These are phyloP conservation scores for Magnolia changhungtana DNA, from an alignment of 164 flowering plant species.

Conservation along the genomic window DNA sequence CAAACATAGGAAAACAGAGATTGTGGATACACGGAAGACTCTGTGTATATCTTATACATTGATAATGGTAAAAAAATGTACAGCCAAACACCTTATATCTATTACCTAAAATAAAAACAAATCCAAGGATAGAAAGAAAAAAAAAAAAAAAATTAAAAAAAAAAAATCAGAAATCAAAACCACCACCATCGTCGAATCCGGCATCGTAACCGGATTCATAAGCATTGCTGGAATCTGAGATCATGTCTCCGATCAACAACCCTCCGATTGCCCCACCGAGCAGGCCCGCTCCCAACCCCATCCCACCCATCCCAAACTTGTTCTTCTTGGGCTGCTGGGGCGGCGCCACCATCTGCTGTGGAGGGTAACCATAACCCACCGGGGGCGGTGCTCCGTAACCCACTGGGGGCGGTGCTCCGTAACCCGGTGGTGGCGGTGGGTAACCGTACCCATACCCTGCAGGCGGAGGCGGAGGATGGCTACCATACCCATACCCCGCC, in stretches of 20 bases:
- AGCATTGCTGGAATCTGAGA: constrained; percentile 39
- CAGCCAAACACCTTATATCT: too few species aligned
- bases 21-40: too few species aligned
- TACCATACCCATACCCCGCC: constrained; percentile 20
- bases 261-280: constrained; percentile 76
- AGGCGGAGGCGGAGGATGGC: constrained; percentile 23
- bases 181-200: constrained; percentile 38
- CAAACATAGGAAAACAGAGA: too few species aligned
- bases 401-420: not conserved
- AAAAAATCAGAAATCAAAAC: constrained; percentile 36
- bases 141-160: not conserved
- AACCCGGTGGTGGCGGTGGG: constrained; percentile 9
- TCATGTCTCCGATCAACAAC: constrained; percentile 64
- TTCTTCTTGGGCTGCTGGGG: constrained; percentile 49
- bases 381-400: constrained; percentile 19
- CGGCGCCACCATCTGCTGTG: constrained; percentile 10
- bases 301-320: constrained; percentile 53
- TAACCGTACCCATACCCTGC: constrained; percentile 18
- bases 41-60: too few species aligned
- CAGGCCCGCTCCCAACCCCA: constrained; percentile 78
- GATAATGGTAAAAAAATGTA: not conserved
- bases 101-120: not conserved
- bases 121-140: not conserved
- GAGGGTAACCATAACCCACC: constrained; percentile 16
- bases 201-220: constrained; percentile 34